Percentiles rank a stretch among this genome's conserved stretches.
phyloP scores from a whole-genome alignment of 2,329 filamentous ascomycete species.

The Phaeosphaeriaceae sp. region DNA sequence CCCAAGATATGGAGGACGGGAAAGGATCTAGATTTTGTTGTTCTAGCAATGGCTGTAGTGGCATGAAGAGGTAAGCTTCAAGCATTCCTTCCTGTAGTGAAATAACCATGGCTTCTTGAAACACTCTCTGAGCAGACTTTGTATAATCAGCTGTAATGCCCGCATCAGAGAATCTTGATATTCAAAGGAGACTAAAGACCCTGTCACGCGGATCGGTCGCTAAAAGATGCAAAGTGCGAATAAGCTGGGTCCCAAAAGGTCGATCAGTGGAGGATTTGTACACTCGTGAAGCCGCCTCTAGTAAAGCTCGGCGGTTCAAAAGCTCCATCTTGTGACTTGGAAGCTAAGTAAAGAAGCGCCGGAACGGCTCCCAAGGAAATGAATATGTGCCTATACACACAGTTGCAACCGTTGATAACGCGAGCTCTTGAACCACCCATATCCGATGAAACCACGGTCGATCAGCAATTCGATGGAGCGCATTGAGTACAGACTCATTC shows the following conservation, averaged over 20 bases:
- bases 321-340: neutral
- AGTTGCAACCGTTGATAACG: neutral
- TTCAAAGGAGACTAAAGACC: slow-evolving; percentile 11
- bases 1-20: neutral
- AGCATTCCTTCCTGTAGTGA: neutral
- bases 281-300: neutral
- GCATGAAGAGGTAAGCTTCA: neutral
- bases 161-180: slow-evolving; percentile 1
- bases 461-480: neutral
- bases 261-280: neutral
- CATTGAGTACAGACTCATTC: neutral
- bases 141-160: neutral
- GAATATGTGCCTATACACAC: neutral
- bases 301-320: neutral
- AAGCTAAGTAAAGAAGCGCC: neutral
- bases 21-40: too few species aligned
- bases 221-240: neutral
- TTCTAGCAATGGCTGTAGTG: neutral
- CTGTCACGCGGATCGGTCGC: slow-evolving; percentile 14
- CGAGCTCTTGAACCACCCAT: slow-evolving; percentile 10
- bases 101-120: neutral
- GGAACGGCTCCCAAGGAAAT: neutral
- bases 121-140: neutral
- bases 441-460: slow-evolving; percentile 1
- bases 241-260: neutral